Evolutionary conservation across 2,329 filamentous ascomycete genomes (phyloP).

Genomic region (Monilinia aucupariae): DNA sequence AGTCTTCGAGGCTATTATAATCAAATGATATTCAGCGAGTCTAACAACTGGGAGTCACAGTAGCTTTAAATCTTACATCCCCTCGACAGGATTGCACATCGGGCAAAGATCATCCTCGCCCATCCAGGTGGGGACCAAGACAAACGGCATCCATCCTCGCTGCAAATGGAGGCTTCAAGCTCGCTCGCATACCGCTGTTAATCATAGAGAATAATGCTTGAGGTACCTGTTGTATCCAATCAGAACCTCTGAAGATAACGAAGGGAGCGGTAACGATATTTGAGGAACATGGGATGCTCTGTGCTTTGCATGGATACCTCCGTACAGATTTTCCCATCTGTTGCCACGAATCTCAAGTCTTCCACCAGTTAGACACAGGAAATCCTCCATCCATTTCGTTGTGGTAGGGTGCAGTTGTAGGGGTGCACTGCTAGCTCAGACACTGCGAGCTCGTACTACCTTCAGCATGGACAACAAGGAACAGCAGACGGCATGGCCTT

Average conservation of each 20-base stretch:
- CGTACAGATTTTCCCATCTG: slow-evolving; percentile 8
- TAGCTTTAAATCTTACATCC: slow-evolving; percentile 15
- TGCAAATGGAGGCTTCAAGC: slow-evolving; percentile 11
- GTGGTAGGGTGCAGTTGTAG: not conserved
- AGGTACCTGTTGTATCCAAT: slow-evolving; percentile 26
- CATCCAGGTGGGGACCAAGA: slow-evolving; percentile 10
- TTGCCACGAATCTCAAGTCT: slow-evolving; percentile 1
- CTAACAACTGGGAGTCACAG: not conserved
- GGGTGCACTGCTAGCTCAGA: slow-evolving; percentile 3
- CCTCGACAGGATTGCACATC: not conserved
- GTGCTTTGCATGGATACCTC: slow-evolving; percentile 9
- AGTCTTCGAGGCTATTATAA: not conserved
- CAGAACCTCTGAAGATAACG: not conserved
- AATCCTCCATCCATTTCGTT: not conserved
- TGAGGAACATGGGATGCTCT: not conserved
- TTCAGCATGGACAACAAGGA: not conserved
- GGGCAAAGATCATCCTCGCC: slow-evolving; percentile 15
- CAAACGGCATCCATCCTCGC: slow-evolving; percentile 14
- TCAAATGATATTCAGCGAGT: not conserved
- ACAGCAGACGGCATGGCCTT: not conserved
- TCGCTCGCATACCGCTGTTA: slow-evolving; percentile 23
- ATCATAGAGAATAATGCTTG: slow-evolving; percentile 18
- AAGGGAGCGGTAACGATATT: slow-evolving; percentile 14
- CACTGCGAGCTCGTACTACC: not conserved
- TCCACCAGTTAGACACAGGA: slow-evolving; percentile 8